These are phyloP conservation scores for Pseudophaeomoniella oleicola DNA, from an alignment of 2,329 filamentous ascomycete species.

Conservation along the genomic window DNA sequence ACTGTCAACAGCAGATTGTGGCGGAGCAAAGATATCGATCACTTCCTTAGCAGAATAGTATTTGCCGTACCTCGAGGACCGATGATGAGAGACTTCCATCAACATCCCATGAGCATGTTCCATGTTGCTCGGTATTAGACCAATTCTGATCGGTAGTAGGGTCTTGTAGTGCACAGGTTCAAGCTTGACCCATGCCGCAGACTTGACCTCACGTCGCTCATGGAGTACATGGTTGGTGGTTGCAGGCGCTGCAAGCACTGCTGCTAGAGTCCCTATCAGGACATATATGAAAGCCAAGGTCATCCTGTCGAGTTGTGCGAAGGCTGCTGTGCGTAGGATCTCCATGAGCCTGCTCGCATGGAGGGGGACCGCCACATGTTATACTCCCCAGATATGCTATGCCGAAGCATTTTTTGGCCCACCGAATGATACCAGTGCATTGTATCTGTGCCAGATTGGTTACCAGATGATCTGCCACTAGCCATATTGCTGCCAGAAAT, in stretches of 20 bases:
- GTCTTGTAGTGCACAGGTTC: slow-evolving; percentile 11
- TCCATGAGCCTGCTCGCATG: background rate
- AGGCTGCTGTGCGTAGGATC: background rate
- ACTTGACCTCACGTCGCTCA: slow-evolving; percentile 16
- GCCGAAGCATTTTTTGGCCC: background rate
- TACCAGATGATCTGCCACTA: no score
- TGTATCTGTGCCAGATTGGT: background rate
- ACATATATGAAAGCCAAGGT: background rate
- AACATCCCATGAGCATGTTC: slow-evolving; percentile 16
- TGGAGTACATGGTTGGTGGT: slow-evolving; percentile 15
- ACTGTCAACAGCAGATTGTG: slow-evolving; percentile 13
- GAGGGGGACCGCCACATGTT: background rate
- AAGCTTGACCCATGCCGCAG: slow-evolving; percentile 14
- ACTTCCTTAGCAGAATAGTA: slow-evolving; percentile 18
- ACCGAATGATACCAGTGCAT: background rate
- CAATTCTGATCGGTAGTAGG: slow-evolving; percentile 9
- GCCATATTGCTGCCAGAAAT: no score
- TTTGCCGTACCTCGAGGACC: slow-evolving; percentile 20
- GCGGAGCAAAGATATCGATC: slow-evolving; percentile 21
- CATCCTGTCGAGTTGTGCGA: background rate
- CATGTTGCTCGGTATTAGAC: slow-evolving; percentile 4
- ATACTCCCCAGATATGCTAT: no score
- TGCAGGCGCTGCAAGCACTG: slow-evolving; percentile 12
- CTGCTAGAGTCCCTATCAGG: slow-evolving; percentile 10
- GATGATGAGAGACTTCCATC: slow-evolving; percentile 21